These are phyloP conservation scores for Paulownia fortunei DNA, from an alignment of 257 asterid species.

Conservation along the genomic window DNA sequence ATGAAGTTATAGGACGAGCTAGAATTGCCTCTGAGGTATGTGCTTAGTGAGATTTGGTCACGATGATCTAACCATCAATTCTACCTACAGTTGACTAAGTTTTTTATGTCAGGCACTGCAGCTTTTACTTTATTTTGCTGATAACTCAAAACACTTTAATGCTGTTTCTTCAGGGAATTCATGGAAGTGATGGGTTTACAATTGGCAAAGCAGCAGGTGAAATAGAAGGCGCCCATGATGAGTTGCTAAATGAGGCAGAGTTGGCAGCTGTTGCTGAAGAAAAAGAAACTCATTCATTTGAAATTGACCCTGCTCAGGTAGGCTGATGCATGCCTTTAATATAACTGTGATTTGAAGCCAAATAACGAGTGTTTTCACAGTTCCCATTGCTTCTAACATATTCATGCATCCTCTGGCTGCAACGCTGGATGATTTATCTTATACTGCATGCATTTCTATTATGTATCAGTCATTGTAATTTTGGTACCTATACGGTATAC, in stretches of 20 bases:
- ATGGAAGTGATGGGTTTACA: conserved; percentile 78
- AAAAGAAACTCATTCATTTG: conserved; percentile 95
- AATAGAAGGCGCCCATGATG: conserved; percentile 87
- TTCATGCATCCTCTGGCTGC: conserved; percentile 6
- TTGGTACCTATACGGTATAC: background rate
- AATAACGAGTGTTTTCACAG: background rate
- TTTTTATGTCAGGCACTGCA: background rate
- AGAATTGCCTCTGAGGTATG: conserved; percentile 72
- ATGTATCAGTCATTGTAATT: background rate
- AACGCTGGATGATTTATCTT: background rate
- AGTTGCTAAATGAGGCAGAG: conserved; percentile 88
- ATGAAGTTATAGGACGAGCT: conserved; percentile 79
- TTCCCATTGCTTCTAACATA: conserved; percentile 14
- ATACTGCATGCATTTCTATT: background rate
- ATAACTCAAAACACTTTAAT: conserved; percentile 5
- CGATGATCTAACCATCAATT: background rate
- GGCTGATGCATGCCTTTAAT: conserved; percentile 27
- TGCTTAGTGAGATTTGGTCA: conserved; percentile 8
- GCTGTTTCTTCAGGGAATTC: conserved; percentile 51
- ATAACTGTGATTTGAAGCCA: conserved; percentile 6
- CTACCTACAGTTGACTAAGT: background rate
- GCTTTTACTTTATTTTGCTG: background rate
- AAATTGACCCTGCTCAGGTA: conserved; percentile 94
- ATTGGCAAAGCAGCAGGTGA: conserved; percentile 84
- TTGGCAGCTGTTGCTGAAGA: conserved; percentile 98